A percentile compares a stretch with the other conserved stretches of the same genome.
Evolutionary conservation across 306 rosid genomes (phyloP).

Genomic region (Cajanus cajan): DNA sequence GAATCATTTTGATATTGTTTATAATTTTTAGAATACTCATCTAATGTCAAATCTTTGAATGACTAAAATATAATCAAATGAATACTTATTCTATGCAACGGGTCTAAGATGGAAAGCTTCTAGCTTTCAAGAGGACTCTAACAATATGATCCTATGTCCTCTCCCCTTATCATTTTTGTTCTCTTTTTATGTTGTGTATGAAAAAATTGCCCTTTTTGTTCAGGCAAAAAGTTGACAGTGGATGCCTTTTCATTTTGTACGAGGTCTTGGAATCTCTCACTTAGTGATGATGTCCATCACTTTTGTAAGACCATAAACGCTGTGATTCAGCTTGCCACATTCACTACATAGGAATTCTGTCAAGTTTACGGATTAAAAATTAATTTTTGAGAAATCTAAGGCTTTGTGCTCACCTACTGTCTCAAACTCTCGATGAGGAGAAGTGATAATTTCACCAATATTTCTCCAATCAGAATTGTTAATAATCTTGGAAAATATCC

Average conservation of each 20-base stretch:
- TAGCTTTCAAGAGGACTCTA: background rate
- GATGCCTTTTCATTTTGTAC: background rate
- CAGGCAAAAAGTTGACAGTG: background rate
- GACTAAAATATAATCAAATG: background rate
- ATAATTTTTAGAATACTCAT: background rate
- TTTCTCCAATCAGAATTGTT: background rate
- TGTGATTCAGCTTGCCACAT: background rate
- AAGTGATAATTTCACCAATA: background rate
- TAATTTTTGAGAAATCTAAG: background rate
- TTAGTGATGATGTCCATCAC: background rate
- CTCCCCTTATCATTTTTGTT: background rate
- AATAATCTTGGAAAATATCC: background rate
- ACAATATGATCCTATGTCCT: background rate
- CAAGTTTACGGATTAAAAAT: background rate
- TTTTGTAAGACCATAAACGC: background rate
- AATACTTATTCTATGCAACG: background rate
- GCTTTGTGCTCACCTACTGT: background rate
- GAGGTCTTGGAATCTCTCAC: background rate
- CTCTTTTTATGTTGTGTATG: too few species aligned
- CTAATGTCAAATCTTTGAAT: background rate
- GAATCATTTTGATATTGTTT: background rate
- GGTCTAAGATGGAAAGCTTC: background rate
- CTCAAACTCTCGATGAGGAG: background rate
- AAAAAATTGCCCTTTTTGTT: background rate
- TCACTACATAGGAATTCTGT: background rate